Evolutionary conservation across 352 stramenopile species (phyloP), one percentile per base, ranked within the genome.

Genomic region (Globisporangium canariense): DNA sequence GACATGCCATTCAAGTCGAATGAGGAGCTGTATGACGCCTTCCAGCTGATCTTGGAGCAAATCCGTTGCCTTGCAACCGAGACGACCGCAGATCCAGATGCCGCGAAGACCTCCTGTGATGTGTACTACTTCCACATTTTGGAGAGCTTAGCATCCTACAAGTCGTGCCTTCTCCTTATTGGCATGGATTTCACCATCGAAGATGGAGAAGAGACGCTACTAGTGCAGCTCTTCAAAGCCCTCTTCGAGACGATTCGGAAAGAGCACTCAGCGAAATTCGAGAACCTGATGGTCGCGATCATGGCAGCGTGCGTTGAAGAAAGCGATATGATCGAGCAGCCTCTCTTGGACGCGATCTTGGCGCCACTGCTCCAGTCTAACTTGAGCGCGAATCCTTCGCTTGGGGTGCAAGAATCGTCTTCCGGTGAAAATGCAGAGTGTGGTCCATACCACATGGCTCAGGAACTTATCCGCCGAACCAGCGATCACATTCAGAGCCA

Each of bases 221-320:
- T 94, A 25, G 77, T 93, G n/a, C 79, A 90, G 64, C 65, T 96
- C 1, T 91, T 94, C 41, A 66, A 67, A 11, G 69, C 79, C 3
- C 61, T 94, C 18, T 92, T 94, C 61, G 76, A 88, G 25, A 80
- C 83, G 1, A 77, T 94, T 47, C 70, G 67, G 45, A 75, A 75
- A 14, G 70, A 87, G 7, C 86, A 93, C 55, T 85, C 83, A 3
- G 50, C 67, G 16, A 88, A 90, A 65, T 78, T 91, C n/a, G 79
- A 93, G 56, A 81, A 75, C 16, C 65, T 90, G 43, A 94, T 93
- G 83, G 65, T 94, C 41, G 78, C 66, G 22, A 82, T 94, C 36
- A 86, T 94, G 78, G 66, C 78, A 0, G 58, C 76, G 8, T 94
- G 84, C 38, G 71, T 96, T 46, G 84, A 96, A 74, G 83, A 93